Percentiles rank a stretch among this genome's conserved stretches.
These are phyloP conservation scores for Populus pruinosa DNA, from an alignment of 345 rosid genomes.

Conservation along the genomic window DNA sequence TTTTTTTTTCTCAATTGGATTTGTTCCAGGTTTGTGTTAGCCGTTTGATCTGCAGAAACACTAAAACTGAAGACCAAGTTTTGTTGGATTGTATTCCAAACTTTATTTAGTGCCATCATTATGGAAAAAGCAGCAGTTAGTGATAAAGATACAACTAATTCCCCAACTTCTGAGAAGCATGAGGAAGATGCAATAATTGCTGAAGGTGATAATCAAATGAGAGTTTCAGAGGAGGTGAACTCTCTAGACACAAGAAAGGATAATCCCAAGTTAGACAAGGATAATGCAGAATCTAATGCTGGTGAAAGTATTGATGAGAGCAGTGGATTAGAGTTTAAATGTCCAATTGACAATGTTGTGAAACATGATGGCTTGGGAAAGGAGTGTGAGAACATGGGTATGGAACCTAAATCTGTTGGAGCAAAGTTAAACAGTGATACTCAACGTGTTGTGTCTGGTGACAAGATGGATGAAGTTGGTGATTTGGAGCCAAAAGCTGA, in stretches of 20 bases:
- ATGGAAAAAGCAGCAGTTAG: constrained; percentile 26
- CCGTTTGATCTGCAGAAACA: constrained; percentile 3
- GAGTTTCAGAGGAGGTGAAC: constrained; percentile 24
- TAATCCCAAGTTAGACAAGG: constrained; percentile 19
- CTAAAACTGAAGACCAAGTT: constrained; percentile 12
- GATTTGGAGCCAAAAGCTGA: constrained; percentile 22
- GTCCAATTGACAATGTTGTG: constrained; percentile 1
- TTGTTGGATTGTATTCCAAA: constrained; percentile 14
- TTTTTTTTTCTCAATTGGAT: background rate
- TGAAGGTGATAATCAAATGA: constrained; percentile 19
- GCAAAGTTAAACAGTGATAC: constrained; percentile 19
- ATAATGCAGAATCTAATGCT: constrained; percentile 11
- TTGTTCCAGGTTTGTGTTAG: constrained; percentile 15
- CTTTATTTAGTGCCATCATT: constrained; percentile 6
- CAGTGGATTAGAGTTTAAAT: background rate
- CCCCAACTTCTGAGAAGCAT: constrained; percentile 23
- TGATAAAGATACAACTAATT: constrained; percentile 12
- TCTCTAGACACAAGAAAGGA: constrained; percentile 21
- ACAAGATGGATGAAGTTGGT: constrained; percentile 16
- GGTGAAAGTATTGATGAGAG: constrained; percentile 14
- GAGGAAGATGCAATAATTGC: constrained; percentile 20
- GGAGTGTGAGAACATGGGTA: constrained; percentile 5
- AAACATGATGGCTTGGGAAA: constrained; percentile 11
- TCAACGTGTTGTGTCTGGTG: constrained; percentile 15
- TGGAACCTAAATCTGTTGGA: constrained; percentile 10